These are phyloP conservation scores for Jackrogersella minutella DNA, from an alignment of 495 filamentous ascomycete species.

Conservation along the genomic window DNA sequence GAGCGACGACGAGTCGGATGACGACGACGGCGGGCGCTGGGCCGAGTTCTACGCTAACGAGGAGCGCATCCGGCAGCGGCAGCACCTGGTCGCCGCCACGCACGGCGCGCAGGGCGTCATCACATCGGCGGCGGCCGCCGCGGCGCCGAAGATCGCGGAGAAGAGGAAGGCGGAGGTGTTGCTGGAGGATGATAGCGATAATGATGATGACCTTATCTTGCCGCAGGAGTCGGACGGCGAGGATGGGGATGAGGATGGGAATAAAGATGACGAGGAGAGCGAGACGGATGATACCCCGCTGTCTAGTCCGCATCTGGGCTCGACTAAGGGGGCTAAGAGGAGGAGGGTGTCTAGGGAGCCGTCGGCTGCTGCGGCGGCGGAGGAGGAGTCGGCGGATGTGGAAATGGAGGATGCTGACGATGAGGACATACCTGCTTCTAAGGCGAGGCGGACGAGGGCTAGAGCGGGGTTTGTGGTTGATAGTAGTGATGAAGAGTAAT, in stretches of 20 bases:
- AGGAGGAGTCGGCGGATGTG: neutral
- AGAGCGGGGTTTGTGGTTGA: slow-evolving; percentile 64
- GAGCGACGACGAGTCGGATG: slow-evolving; percentile 82
- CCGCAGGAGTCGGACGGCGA: slow-evolving; percentile 34
- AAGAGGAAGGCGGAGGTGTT: slow-evolving; percentile 38
- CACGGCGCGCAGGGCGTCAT: slow-evolving; percentile 25
- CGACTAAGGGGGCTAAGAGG: slow-evolving; percentile 31
- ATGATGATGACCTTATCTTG: slow-evolving; percentile 46
- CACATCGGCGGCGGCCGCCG: slow-evolving; percentile 15
- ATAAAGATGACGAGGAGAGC: slow-evolving; percentile 42
- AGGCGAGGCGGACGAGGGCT: slow-evolving; percentile 48
- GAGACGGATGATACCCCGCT: slow-evolving; percentile 41
- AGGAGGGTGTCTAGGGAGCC: slow-evolving; percentile 39
- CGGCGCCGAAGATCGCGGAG: slow-evolving; percentile 15
- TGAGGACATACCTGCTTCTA: slow-evolving; percentile 47
- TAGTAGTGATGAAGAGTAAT: slow-evolving; percentile 63
- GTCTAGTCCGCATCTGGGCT: slow-evolving; percentile 36
- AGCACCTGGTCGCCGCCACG: slow-evolving; percentile 43
- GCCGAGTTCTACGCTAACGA: slow-evolving; percentile 69
- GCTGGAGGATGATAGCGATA: slow-evolving; percentile 37
- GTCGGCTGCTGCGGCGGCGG: slow-evolving; percentile 6
- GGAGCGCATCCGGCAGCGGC: slow-evolving; percentile 58
- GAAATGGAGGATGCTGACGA: slow-evolving; percentile 42
- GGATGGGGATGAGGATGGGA: slow-evolving; percentile 34
- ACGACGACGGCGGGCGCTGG: slow-evolving; percentile 68